Evolutionary conservation across 2,329 filamentous ascomycete genomes (phyloP), one percentile per base, ranked within the genome.

Genomic region (Tolypocladium album): DNA sequence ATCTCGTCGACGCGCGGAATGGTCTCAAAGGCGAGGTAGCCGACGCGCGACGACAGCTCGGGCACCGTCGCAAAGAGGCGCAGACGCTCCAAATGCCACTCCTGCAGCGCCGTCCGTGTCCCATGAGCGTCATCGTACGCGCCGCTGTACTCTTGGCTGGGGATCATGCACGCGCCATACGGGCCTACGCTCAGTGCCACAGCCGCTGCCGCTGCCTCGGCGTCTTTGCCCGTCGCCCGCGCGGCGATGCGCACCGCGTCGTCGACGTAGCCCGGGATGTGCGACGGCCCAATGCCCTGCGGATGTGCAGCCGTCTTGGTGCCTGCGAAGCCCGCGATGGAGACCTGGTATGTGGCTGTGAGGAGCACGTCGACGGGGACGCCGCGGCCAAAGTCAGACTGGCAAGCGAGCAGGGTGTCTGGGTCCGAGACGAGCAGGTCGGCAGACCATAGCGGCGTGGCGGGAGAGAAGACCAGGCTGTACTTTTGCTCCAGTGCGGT

Each of bases 271-370:
- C 61, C 67, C 13, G 72, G 71, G 17, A 83, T 75, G 15, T 71
- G 71, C 7, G 65, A 61, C 4, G 67, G 65, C 3, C 69, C 61
- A 34, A 85, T 74, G 2, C 81, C 82, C 4, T 72, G 27, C 0
- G 80, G 78, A 55, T 71, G 75, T 2, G 72, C 64, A 0, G 70
- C 22, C 1, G 75, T 78, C 59, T 62, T 75, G 1, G 84, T 86
- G 43, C 72, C 74, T 3, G 71, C 69, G 64, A 88, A 87, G 0
- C 82, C 85, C 13, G 81, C 73, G 9, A 78, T 69, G 0, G 82
- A 87, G 1, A 82, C 74, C 68, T 89, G 86, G 69, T 89, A 89
- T 0, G 87, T 89, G 9, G 85, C 86, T 12, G 85, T 88, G 55
- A 87, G 77, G 24, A 89, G 71, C 36, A 89, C 76, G 67, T 89